Base-by-base conservation (phyloP, 148 eudicot genomes). In the Polygonum aviculare region DNA sequence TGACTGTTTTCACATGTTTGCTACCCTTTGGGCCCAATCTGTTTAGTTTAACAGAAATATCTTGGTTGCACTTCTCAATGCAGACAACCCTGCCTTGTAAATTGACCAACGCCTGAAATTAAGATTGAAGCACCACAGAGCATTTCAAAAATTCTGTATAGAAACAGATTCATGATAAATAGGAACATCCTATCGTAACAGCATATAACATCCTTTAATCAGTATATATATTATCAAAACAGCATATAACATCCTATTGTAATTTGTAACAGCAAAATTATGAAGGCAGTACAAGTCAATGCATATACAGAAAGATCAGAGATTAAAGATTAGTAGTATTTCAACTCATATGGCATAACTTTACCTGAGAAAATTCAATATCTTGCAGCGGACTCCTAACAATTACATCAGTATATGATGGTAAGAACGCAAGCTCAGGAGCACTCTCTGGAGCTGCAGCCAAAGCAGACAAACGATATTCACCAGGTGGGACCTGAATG, bases 361-460 rank as follows among this genome's bases (percentile, higher is more conserved):
- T 72, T 79, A 93, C 99, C 99, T 96, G 98, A 88, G 89, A 84
- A 82, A 96, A 96, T 80, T 87, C 88, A 75, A 93, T 83, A 80
- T 84, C 75, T 78, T 93, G 87, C 63, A 93, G 79, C 50, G 99
- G 98, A 84, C 87, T 91, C 62, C 86, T 86, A 50, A 93, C 94
- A 78, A 73, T 77, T 74, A 96, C 88, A 86, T 96, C 99, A 67
- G 85, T 76, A 77, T 88, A 78, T 74, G 90, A 76, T 50, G 99
- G 98, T 81, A 92, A 87, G 81, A 93, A 89, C 81, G 86, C 71
- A 62, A 95, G 97, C 62, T 87, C 93, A 6, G 97, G 87, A 73
- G 92, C 71, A 83, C 82, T 83, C 80, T 91, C 97, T 26, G 94
- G 84, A 72, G 85, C 76, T 77, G 90, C 89, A 69, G 99, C 87